These are phyloP conservation scores for Neonectria neomacrospora DNA, from an alignment of 2,329 filamentous ascomycete species.

Conservation along the genomic window DNA sequence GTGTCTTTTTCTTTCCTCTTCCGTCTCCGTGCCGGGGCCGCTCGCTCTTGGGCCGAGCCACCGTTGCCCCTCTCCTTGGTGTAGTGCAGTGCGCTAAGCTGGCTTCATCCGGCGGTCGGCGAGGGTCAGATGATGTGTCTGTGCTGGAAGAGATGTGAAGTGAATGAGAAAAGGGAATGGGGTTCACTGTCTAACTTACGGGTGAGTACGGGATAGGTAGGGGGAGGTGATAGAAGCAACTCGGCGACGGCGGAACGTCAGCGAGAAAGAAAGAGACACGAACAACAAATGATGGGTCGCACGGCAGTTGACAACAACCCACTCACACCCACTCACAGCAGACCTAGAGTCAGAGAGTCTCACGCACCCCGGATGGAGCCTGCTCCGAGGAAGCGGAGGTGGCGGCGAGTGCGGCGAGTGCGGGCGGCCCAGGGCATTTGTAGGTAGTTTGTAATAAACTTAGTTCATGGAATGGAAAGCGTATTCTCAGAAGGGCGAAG, in stretches of 20 bases:
- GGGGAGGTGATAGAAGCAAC: not conserved
- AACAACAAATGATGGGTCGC: not conserved
- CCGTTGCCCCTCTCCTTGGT: slow-evolving; percentile 10
- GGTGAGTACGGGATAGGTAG: no score
- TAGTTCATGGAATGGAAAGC: not conserved
- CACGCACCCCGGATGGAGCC: slow-evolving; percentile 16
- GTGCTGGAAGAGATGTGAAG: not conserved
- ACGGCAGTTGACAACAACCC: not conserved
- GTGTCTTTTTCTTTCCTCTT: not conserved
- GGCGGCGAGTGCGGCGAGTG: slow-evolving; percentile 22
- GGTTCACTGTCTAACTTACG: no score
- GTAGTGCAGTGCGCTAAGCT: slow-evolving; percentile 16
- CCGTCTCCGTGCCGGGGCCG: not conserved
- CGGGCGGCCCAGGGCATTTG: not conserved
- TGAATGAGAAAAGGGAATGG: no score
- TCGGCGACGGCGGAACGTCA: not conserved
- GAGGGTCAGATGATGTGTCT: not conserved
- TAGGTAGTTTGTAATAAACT: not conserved
- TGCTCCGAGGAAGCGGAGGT: slow-evolving; percentile 19
- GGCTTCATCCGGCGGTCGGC: slow-evolving; percentile 14
- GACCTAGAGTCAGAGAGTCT: not conserved
- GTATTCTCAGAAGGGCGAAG: slow-evolving; percentile 17
- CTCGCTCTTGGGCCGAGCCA: slow-evolving; percentile 14
- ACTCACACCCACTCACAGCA: not conserved
- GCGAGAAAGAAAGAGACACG: not conserved